phyloP scores from a whole-genome alignment of 495 filamentous ascomycete genomes.

The Xanthoparmelia taractica region DNA sequence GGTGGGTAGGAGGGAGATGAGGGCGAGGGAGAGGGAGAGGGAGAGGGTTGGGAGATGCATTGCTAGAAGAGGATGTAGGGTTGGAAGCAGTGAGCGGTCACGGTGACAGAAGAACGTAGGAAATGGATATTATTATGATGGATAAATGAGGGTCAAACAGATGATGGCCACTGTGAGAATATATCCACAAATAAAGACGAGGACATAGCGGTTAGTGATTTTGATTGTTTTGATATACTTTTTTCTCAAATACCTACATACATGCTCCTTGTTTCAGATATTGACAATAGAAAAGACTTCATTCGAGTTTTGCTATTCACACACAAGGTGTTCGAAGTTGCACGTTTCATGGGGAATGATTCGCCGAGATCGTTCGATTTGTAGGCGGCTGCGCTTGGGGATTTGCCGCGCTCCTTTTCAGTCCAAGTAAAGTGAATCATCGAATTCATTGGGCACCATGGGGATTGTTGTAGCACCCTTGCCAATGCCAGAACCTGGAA shows the following conservation, averaged over 20 bases:
- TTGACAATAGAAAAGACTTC: background rate
- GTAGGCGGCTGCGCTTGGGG: constrained; percentile 2
- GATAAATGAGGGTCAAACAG: background rate
- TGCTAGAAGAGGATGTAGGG: background rate
- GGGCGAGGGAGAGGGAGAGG: background rate
- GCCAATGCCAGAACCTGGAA: no score
- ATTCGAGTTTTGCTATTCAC: constrained; percentile 1
- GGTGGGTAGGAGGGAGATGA: constrained; percentile 6
- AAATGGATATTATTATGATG: background rate
- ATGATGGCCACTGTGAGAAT: background rate
- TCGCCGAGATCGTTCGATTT: constrained; percentile 1
- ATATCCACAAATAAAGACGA: background rate
- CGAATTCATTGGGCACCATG: no score
- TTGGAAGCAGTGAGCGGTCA: background rate
- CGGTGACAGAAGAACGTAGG: background rate
- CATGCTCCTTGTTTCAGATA: background rate
- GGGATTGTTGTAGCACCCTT: no score
- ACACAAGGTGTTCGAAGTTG: background rate
- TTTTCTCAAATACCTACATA: background rate
- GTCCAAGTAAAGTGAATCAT: no score
- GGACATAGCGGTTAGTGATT: background rate
- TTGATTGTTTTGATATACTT: background rate
- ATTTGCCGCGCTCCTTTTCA: background rate
- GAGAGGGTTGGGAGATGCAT: constrained; percentile 1
- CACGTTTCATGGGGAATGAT: constrained; percentile 10